Base-by-base conservation (phyloP, 345 rosid genomes). In the Cardamine resedifolia region DNA sequence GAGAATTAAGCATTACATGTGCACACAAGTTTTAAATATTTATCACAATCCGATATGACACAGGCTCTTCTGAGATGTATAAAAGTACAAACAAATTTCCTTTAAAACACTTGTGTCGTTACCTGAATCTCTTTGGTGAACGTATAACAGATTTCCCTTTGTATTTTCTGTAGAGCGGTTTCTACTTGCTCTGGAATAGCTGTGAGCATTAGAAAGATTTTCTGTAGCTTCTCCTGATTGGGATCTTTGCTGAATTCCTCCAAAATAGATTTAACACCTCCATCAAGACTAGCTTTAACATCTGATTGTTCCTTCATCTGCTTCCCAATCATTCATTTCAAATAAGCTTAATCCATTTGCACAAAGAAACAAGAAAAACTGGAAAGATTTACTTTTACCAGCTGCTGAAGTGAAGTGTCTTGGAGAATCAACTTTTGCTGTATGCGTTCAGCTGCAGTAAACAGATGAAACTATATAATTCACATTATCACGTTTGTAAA, bases 101-200 rank as follows among this genome's bases (percentile, higher is more conserved):
- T 72, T 20, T 30, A 41, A 20, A 50, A 12, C 24, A 38, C 26
- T 27, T 8, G 59, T 41, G 15, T 61, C 79, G 52, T 81, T 82
- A 79, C 99, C 94, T 88, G 85, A 65, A 81, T 74, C 62, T 85
- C 90, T 50, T n/a, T n/a, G n/a, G n/a, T n/a, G n/a, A n/a, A n/a
- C n/a, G n/a, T n/a, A n/a, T n/a, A n/a, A n/a, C n/a, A n/a, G n/a
- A n/a, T n/a, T n/a, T n/a, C n/a, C n/a, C n/a, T n/a, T n/a, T n/a
- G n/a, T n/a, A n/a, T n/a, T n/a, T n/a, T n/a, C n/a, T n/a, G n/a
- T n/a, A n/a, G n/a, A n/a, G n/a, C n/a, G 34, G 81, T 80, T 82
- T 86, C 90, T 47, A 80, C 72, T 73, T 86, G 87, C 69, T 76
- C 73, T 72, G 92, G 88, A 38, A 92, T 81, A 53, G 77, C 56